Base-by-base conservation (phyloP, 2,329 filamentous ascomycete genomes). In the Sporothrix phasma region DNA sequence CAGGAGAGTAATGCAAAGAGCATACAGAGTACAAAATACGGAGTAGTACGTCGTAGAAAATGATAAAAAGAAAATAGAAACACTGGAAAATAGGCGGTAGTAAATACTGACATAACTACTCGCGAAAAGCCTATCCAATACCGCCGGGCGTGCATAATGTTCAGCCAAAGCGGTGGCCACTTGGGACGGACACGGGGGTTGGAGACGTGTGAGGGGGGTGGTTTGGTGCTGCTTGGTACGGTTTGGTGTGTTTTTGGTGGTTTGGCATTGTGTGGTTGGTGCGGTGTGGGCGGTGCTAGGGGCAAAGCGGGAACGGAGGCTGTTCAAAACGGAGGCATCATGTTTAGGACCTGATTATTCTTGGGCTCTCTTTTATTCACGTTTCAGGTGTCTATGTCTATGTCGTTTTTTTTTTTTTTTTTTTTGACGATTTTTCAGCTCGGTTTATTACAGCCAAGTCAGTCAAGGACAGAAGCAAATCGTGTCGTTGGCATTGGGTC, bases 141-240 rank as follows among this genome's bases (percentile, higher is more conserved):
- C 69, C 70, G 70, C 71, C 66, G 68, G 19, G 11, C 37, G 68
- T 69, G 72, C 71, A 71, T 74, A 69, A 72, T 73, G 70, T 69
- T 71, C 72, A 72, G 70, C 71, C 71, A 71, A 72, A 73, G 72
- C 71, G 70, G 69, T 69, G 72, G 68, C 73, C 73, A 74, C 72
- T 72, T 71, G 69, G 69, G 63, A 59, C 66, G 56, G 56, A 49
- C 24, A 67, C 64, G 63, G 51, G 37, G 66, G 58, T n/a, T 63
- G 51, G 62, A 59, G 37, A 45, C 19, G 26, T 22, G 37, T 26
- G 41, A 29, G 22, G 41, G 49, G 49, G 29, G 39, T 34, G 61
- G 39, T 49, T 31, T 53, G 37, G 60, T 15, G 29, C 17, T 10
- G 26, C 31, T 51, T 51, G 29, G 29, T 11, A 10, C 5, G 17